Conservation (phyloP, 1,139 yeast genomes). For the Ogataea hybrid region DNA sequence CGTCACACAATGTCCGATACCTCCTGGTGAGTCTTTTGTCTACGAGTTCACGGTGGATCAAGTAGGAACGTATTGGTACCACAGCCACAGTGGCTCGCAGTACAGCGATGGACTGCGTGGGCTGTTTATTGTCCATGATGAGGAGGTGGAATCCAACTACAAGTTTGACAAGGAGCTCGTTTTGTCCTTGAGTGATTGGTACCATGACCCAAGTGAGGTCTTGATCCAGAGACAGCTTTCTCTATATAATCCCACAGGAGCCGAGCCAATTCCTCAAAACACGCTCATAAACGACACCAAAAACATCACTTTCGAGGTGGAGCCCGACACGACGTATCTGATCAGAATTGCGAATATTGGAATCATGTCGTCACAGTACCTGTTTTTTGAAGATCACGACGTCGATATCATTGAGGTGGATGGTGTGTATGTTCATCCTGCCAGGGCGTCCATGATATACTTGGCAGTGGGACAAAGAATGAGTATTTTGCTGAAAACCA, state of each 20-base stretch:
- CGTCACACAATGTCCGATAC: constrained; percentile 77
- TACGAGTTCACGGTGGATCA: constrained; percentile 70
- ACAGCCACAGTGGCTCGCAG: constrained; percentile 76
- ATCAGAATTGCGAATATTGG: constrained; percentile 66
- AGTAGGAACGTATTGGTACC: constrained; percentile 79
- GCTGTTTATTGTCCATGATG: constrained; percentile 62
- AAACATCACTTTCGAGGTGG: constrained; percentile 54
- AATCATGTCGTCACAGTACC: constrained; percentile 67
- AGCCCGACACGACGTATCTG: constrained; percentile 61
- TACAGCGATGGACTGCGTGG: constrained; percentile 79
- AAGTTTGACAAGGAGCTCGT: constrained; percentile 61
- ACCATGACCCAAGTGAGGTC: constrained; percentile 49
- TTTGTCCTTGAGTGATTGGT: constrained; percentile 59
- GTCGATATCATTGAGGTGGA: constrained; percentile 70
- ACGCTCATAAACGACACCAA: constrained; percentile 62
- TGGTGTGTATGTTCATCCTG: constrained; percentile 63
- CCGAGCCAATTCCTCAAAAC: constrained; percentile 75
- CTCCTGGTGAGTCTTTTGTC: constrained; percentile 59
- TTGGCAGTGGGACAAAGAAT: constrained; percentile 73
- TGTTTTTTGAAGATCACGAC: constrained; percentile 66
- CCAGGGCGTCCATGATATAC: constrained; percentile 55
- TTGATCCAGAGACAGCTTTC: constrained; percentile 49
- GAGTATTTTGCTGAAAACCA: constrained; percentile 59
- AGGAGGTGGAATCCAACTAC: constrained; percentile 44
- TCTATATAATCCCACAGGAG: constrained; percentile 77